These are phyloP conservation scores for Debaryomyces hansenii DNA, from an alignment of 805 yeast species.

Conservation along the genomic window DNA sequence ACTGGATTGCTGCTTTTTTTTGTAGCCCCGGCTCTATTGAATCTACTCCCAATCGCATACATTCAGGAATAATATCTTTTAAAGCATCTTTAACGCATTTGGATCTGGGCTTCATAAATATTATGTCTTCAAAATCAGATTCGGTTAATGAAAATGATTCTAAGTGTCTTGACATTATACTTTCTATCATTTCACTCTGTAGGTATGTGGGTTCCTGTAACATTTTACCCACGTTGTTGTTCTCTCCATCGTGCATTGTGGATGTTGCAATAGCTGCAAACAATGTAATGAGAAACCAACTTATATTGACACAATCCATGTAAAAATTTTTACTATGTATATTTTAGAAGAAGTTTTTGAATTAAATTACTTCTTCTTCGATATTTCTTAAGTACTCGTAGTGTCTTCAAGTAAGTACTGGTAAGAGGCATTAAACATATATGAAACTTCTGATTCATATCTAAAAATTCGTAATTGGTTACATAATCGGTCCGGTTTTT, in stretches of 20 bases:
- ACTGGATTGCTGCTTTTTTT: conserved; percentile 43
- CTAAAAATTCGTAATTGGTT: background rate
- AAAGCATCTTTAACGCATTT: conserved; percentile 44
- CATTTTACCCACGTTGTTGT: too few species aligned
- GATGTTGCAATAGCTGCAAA: too few species aligned
- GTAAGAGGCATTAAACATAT: background rate
- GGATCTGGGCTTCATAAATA: conserved; percentile 5
- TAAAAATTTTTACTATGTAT: too few species aligned
- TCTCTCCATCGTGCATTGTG: too few species aligned
- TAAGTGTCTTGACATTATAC: background rate
- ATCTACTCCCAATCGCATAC: conserved; percentile 43
- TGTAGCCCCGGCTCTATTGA: conserved; percentile 27
- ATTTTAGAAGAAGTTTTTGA: too few species aligned
- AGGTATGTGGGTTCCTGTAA: background rate
- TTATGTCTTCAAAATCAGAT: conserved; percentile 2
- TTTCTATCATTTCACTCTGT: background rate
- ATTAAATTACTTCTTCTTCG: too few species aligned
- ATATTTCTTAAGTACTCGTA: too few species aligned
- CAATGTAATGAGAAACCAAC: too few species aligned
- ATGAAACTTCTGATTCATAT: background rate
- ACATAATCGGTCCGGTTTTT: background rate
- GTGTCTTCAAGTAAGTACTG: too few species aligned
- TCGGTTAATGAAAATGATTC: background rate
- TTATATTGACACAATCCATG: too few species aligned
- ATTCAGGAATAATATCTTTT: conserved; percentile 36